Evolutionary conservation across 1,284 basidiomycete species (phyloP).

Genomic region (Heterobasidion occidentale): DNA sequence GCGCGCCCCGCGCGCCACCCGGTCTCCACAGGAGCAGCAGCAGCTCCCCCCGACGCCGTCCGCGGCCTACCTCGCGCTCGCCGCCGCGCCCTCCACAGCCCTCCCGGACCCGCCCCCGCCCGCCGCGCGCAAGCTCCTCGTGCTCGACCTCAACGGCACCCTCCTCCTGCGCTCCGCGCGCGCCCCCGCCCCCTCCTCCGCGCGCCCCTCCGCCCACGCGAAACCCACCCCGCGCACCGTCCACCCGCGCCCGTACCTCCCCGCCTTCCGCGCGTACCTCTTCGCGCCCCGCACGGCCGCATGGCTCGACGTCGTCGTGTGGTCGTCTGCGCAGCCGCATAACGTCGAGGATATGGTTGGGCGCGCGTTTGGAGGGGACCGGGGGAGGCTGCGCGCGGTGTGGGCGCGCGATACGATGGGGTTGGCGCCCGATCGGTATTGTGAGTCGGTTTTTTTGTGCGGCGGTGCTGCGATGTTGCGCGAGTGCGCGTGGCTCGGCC

Average conservation of each 20-base stretch:
- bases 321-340: slow-evolving; percentile 79
- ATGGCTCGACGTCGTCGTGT: slow-evolving; percentile 80
- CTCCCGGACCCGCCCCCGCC: slow-evolving; percentile 20
- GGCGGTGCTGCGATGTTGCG: too few species aligned
- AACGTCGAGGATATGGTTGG: slow-evolving; percentile 71
- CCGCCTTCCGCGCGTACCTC: slow-evolving; percentile 55
- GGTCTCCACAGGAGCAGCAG: too few species aligned
- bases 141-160: slow-evolving; percentile 81
- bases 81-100: slow-evolving; percentile 14
- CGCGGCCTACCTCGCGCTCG: slow-evolving; percentile 19
- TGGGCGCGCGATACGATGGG: slow-evolving; percentile 81
- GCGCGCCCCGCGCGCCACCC: too few species aligned
- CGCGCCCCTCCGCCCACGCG: slow-evolving; percentile 6
- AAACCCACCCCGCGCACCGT: slow-evolving; percentile 27
- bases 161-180: slow-evolving; percentile 60
- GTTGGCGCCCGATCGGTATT: slow-evolving; percentile 44
- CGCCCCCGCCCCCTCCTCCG: not conserved
- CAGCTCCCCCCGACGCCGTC: slow-evolving; percentile 13
- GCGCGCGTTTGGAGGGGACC: slow-evolving; percentile 40
- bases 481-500: too few species aligned
- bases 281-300: slow-evolving; percentile 44
- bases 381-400: slow-evolving; percentile 44
- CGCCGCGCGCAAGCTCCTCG: slow-evolving; percentile 55
- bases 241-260: slow-evolving; percentile 62
- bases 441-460: slow-evolving; percentile 37